Base-by-base conservation (phyloP, 768 basidiomycete genomes). In the Dictyophora rubrovolvata region DNA sequence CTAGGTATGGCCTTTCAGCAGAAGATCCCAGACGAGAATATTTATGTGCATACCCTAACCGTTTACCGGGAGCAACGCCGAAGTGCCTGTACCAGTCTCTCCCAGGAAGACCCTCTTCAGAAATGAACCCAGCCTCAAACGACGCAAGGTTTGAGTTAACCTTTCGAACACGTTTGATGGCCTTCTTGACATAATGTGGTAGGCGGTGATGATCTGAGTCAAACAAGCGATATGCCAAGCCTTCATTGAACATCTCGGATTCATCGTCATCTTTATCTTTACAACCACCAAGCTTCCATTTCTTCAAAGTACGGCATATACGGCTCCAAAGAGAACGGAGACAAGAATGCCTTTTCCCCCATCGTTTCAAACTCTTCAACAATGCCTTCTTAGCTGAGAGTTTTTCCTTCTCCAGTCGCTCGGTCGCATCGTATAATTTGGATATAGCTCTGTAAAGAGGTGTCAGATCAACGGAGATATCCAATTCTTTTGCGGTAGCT, bases 381-480 rank as follows among this genome's bases (percentile, higher is more conserved):
- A 81, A 51, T 20, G 59, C 54, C 69, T 74, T 67, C 74, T 78
- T 51, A 68, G 65, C 22, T 46, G 63, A 63, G 62, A 68, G 60
- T 65, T 65, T 64, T 48, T 70, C 61, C 9, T 46, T 55, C 59
- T 74, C 71, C 18, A 76, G 66, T 10, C 62, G 54, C 17, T 55
- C 21, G 16, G 73, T 72, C 12, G 71, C 67, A 7, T 62, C 58
- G 33, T 68, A 65, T 7, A 75, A 60, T 14, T 54, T 21, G 18
- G 62, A n/a, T 61, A 76, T 71, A 16, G 72, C 63, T 4, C 64
- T 20, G 21, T 60, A 56, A 11, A 76, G 68, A 5, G 55, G 18
- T 1, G 62, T 53, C 36, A 61, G 23, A 16, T 58, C 23, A 21
- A 57, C 56, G 17, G 47, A 14, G 28, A 59, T 22, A 11, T 59